Conservation (phyloP, 768 basidiomycete genomes). For the Myochromella boudieri region DNA sequence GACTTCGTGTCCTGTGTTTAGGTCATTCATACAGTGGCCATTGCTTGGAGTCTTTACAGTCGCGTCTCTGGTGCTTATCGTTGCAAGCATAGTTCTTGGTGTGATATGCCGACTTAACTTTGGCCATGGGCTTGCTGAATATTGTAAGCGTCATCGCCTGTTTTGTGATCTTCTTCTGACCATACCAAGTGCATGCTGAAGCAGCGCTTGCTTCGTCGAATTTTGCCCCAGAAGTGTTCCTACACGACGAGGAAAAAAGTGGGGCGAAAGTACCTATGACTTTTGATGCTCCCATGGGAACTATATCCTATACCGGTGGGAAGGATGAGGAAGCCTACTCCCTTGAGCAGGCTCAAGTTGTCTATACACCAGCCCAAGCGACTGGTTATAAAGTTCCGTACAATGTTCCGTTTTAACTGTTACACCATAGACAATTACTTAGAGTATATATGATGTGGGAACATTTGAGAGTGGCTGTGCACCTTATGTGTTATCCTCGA, state of each 20-base stretch:
- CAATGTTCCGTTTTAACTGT: constrained; percentile 13
- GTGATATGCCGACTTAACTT: constrained; percentile 53
- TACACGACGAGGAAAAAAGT: constrained; percentile 26
- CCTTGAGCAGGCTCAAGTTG: neutral
- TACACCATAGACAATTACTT: too few relatives aligned
- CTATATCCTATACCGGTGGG: too few relatives aligned
- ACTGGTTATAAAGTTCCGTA: constrained; percentile 2
- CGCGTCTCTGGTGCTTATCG: constrained; percentile 41
- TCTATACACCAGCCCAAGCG: neutral
- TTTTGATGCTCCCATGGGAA: too few relatives aligned
- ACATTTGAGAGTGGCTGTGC: too few relatives aligned
- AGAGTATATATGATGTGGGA: too few relatives aligned
- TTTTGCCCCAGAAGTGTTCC: constrained; percentile 40
- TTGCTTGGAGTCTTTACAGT: constrained; percentile 47
- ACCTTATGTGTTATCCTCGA: too few relatives aligned
- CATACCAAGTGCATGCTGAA: constrained; percentile 37
- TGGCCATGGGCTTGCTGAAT: constrained; percentile 53
- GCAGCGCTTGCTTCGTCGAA: constrained; percentile 34
- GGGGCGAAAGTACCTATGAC: constrained; percentile 6
- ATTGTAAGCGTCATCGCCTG: constrained; percentile 36
- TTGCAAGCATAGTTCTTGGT: constrained; percentile 44
- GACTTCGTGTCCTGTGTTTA: constrained; percentile 17
- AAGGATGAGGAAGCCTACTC: too few relatives aligned
- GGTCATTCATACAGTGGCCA: constrained; percentile 49
- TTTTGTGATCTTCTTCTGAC: neutral